Percentiles rank a stretch among this genome's conserved stretches.
Evolutionary conservation across 1,139 yeast genomes (phyloP).

Genomic region (Blastobotrys persicus): DNA sequence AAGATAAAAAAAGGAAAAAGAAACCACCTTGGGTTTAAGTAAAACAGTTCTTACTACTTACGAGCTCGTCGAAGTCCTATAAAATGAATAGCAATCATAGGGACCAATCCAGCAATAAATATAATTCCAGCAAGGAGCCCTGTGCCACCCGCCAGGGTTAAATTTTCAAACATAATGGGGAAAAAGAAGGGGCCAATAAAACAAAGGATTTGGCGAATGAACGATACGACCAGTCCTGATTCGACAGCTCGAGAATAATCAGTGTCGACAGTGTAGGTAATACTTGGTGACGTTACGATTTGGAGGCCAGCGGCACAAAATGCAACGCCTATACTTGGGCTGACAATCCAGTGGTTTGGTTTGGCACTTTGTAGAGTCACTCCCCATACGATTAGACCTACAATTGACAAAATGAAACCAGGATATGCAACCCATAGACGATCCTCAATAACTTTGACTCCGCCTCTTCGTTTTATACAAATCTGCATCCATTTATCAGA

Average conservation of each 20-base stretch:
- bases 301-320: slow-evolving; percentile 36
- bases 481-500: slow-evolving; percentile 35
- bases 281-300: slow-evolving; percentile 28
- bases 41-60: not conserved
- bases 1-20: not conserved
- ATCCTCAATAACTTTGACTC: slow-evolving; percentile 28
- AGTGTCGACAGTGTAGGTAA: slow-evolving; percentile 2
- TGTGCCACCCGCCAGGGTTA: slow-evolving; percentile 23
- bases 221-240: slow-evolving; percentile 25
- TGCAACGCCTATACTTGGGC: slow-evolving; percentile 35
- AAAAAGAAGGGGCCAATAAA: slow-evolving; percentile 36
- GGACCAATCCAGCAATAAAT: not conserved
- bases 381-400: slow-evolving; percentile 35
- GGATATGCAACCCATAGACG: slow-evolving; percentile 32
- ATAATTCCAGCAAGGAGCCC: slow-evolving; percentile 8
- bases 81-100: not conserved
- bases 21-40: not conserved
- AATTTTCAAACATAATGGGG: slow-evolving; percentile 32
- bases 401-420: slow-evolving; percentile 31
- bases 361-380: slow-evolving; percentile 29
- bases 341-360: slow-evolving; percentile 29
- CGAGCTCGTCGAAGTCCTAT: not conserved
- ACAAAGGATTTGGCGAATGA: slow-evolving; percentile 28
- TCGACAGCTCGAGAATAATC: slow-evolving; percentile 27
- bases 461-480: slow-evolving; percentile 21